A percentile compares a stretch with the other conserved stretches of the same genome.
phyloP scores from a whole-genome alignment of 805 yeast species.

The Saccharomycopsis vini region DNA sequence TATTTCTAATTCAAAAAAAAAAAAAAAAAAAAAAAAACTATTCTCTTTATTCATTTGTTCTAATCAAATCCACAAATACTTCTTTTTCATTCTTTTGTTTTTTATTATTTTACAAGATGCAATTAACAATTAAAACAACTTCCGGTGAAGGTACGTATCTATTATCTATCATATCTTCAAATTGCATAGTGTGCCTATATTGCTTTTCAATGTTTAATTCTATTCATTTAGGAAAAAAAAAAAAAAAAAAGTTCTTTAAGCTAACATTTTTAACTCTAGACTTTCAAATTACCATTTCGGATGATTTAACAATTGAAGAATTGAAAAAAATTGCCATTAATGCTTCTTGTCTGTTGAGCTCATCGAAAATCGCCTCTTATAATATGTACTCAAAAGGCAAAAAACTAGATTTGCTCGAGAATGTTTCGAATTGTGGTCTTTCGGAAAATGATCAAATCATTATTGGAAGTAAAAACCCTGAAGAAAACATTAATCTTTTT shows the following conservation, averaged over 20 bases:
- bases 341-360: constrained; percentile 26
- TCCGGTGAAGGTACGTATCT: constrained; percentile 27
- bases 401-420: constrained; percentile 16
- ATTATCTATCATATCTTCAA: no score
- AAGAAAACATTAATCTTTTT: constrained; percentile 1
- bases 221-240: no score
- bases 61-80: no score
- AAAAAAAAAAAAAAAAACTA: not conserved
- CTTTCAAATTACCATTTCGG: constrained; percentile 41
- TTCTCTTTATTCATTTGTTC: no score
- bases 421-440: constrained; percentile 13
- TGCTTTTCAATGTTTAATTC: no score
- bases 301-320: constrained; percentile 44
- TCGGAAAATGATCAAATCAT: constrained; percentile 12
- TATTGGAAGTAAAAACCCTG: constrained; percentile 15
- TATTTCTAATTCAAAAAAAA: no score
- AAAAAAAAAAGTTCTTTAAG: constrained; percentile 4
- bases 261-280: constrained; percentile 17
- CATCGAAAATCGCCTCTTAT: constrained; percentile 7
- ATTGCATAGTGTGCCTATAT: no score
- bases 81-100: no score
- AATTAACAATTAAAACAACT: constrained; percentile 39
- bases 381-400: constrained; percentile 15
- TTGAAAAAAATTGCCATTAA: constrained; percentile 38
- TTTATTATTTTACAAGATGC: no score